Evolutionary conservation across 2,329 filamentous ascomycete species (phyloP).

Genomic region (Fusarium sp.): DNA sequence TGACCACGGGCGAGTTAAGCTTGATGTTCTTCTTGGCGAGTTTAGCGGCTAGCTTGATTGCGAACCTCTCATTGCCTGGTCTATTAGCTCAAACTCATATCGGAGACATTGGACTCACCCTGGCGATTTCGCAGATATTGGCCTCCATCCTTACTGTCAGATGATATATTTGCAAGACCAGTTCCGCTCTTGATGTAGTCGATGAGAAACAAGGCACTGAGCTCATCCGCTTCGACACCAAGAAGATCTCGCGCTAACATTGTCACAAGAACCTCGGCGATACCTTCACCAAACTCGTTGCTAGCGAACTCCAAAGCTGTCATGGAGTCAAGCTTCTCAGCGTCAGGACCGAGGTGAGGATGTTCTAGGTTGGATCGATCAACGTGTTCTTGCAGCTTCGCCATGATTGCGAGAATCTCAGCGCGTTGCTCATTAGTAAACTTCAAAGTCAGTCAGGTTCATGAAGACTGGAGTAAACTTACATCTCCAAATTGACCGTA

Average conservation of each 20-base stretch:
- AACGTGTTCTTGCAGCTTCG: background rate
- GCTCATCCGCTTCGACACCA: background rate
- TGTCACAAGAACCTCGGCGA: fast-evolving
- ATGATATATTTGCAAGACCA: constrained; percentile 12
- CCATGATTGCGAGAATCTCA: background rate
- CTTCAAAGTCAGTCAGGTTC: fast-evolving
- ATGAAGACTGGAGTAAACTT: fast-evolving
- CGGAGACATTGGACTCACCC: background rate
- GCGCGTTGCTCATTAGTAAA: background rate
- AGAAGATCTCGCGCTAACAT: background rate
- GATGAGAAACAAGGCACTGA: constrained; percentile 10
- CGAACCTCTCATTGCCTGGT: background rate
- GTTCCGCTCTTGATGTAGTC: constrained; percentile 23
- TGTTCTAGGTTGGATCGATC: background rate
- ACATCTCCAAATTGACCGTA: background rate
- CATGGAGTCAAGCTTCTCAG: background rate
- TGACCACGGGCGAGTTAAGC: background rate
- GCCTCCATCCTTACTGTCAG: constrained; percentile 6
- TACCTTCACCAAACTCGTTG: fast-evolving
- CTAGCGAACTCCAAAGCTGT: background rate
- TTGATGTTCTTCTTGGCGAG: background rate
- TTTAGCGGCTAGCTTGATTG: background rate
- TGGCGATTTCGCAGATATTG: constrained; percentile 28
- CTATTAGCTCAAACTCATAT: fast-evolving
- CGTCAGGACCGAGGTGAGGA: background rate